Evolutionary conservation across 1,284 basidiomycete genomes (phyloP), one percentile per base, ranked within the genome.

Genomic region (Rhodofomes roseus): DNA sequence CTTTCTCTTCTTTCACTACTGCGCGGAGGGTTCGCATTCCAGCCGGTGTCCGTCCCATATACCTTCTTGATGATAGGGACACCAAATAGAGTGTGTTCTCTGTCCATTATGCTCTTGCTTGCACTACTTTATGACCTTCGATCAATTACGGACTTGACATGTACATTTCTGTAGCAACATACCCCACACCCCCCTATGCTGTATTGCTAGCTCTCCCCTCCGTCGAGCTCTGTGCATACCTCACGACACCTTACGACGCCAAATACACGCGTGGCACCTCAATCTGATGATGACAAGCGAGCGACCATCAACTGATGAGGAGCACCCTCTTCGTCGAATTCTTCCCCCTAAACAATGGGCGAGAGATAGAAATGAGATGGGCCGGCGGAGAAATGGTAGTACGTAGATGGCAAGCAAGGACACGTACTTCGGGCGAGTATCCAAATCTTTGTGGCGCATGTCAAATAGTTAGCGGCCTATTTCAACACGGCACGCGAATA

Each of bases 321-420:
- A 66, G 81, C 87, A 46, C 89, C 90, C 60, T 92, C 90, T 72
- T 92, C 90, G 71, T 92, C 87, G 73, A 90, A 92, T 69, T 86
- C 81, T 40, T 81, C 79, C 60, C 89, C 90, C 88, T 92, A 63
- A 62, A 62, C 52, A 56, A 60, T 57, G 58, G 59, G 20, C 25
- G 27, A 29, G 46, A 48, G 46, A 31, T 48, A 31, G 12, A 36
- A 22, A 60, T 64, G 67, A 61, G 63, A 57, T 40, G 40, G 20
- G 46, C 25, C 44, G 61, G 52, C 50, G 61, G 61, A 65, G 62
- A 37, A 46, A 39, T 6, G 58, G 59, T 59, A 41, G 59, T 48
- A 60, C 48, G 60, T 25, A 53, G 48, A 53, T 41, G 53, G 59
- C 52, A 60, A 56, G 59, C 59, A 54, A 44, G 60, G 63, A 56